Percentiles rank a stretch among this genome's conserved stretches.
These are phyloP conservation scores for Sordaria brevicollis DNA, from an alignment of 495 filamentous ascomycete genomes.

Conservation along the genomic window DNA sequence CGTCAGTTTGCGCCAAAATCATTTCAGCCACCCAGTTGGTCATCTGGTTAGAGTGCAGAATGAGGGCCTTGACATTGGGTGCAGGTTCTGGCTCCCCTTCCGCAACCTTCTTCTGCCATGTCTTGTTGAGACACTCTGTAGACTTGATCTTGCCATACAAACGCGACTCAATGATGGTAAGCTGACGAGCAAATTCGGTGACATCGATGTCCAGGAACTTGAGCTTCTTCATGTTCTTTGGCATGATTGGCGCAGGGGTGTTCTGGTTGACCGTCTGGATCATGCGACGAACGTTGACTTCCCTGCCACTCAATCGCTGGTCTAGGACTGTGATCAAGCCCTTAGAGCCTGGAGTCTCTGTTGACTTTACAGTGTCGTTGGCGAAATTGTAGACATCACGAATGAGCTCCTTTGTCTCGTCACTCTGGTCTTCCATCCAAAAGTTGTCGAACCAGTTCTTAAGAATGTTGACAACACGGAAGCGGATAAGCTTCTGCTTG, in stretches of 20 bases:
- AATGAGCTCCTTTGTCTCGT: conserved; percentile 72
- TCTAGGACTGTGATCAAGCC: conserved; percentile 77
- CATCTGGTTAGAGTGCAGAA: conserved; percentile 94
- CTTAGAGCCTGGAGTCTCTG: conserved; percentile 77
- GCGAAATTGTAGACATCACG: conserved; percentile 84
- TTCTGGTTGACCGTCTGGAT: conserved; percentile 73
- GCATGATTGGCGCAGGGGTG: conserved; percentile 79
- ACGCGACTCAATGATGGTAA: conserved; percentile 93
- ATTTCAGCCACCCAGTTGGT: conserved; percentile 99
- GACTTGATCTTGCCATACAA: conserved; percentile 92
- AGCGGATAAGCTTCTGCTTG: conserved; percentile 91
- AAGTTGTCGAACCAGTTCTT: conserved; percentile 98
- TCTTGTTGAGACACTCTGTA: conserved; percentile 94
- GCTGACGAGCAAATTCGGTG: conserved; percentile 87
- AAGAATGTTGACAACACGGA: conserved; percentile 92
- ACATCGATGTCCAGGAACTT: conserved; percentile 97
- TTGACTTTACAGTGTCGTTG: conserved; percentile 81
- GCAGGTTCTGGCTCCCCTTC: conserved; percentile 81
- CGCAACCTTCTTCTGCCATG: conserved; percentile 88
- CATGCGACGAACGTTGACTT: conserved; percentile 74
- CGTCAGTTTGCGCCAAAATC: conserved; percentile 88
- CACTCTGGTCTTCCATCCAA: conserved; percentile 92
- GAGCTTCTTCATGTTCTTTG: conserved; percentile 98
- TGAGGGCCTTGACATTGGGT: conserved; percentile 87
- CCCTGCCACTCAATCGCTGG: conserved; percentile 75